phyloP scores from a whole-genome alignment of 148 eudicot species.

The Talinum fruticosum region DNA sequence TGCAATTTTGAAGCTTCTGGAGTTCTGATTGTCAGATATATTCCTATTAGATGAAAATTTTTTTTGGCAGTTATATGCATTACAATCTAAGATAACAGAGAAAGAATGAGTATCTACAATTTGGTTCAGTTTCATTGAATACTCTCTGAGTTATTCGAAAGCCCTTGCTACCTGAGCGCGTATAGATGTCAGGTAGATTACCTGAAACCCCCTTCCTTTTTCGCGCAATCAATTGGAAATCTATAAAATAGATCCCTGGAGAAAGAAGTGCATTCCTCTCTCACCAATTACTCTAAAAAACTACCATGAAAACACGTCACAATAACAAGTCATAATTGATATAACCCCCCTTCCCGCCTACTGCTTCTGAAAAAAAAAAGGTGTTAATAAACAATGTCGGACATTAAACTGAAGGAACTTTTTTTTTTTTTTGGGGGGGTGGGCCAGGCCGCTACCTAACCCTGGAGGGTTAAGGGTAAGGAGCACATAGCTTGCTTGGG shows the following conservation, averaged over 20 bases:
- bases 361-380: too few species aligned
- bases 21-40: not conserved
- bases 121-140: not conserved
- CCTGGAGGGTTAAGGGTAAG: too few species aligned
- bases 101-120: too few species aligned
- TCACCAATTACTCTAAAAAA: not conserved
- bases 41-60: not conserved
- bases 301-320: not conserved
- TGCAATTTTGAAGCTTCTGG: not conserved
- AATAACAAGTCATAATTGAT: not conserved
- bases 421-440: too few species aligned
- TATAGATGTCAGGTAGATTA: not conserved
- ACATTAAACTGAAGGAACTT: not conserved
- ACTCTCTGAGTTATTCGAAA: not conserved
- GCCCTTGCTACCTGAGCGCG: not conserved
- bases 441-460: too few species aligned
- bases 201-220: not conserved
- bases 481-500: too few species aligned
- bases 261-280: not conserved
- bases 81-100: not conserved
- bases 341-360: too few species aligned
- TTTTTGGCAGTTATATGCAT: not conserved
- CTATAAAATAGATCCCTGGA: not conserved
- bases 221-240: not conserved
- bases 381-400: not conserved